Base-by-base conservation (phyloP, 306 rosid genomes). In the Pyrus pyrifolia region DNA sequence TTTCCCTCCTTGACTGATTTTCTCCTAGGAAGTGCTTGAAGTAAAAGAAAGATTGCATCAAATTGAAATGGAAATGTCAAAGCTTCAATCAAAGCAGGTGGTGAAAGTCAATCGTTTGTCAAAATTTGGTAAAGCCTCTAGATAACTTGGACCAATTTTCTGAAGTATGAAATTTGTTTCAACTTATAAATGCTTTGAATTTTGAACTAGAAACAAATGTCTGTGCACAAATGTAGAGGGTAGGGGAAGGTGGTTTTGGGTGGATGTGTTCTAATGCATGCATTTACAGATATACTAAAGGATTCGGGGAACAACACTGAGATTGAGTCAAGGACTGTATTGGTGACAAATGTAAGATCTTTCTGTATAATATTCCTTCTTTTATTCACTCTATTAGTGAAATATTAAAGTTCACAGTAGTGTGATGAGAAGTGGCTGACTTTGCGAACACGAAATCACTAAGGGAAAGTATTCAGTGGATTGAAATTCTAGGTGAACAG, bases 341-440 rank as follows among this genome's bases (percentile, higher is more conserved):
- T 81, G 27, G 84, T 81, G 45, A 75, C 84, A 76, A 76, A 81
- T 76, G 84, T 81, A 76, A 81, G 69, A 13, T 57, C 45, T 27
- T 70, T 75, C 4, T 62, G 52, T 42, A 27, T 44, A 29, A 30
- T 71, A 2, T 53, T 71, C 1, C 13, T 66, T 30, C 35, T 31
- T 73, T 13, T 58, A 23, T 38, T 30, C 38, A 10, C 27, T 71
- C 19, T 71, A 21, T 52, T 58, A 25, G 29, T 15, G 58, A 52
- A 52, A 52, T 52, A 35, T 35, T 35, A 4, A 51, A 51, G 57
- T 21, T 52, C 58, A 18, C 58, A 18, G 58, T 52, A 52, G 10
- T 52, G 58, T 52, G 58, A 15, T 52, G 58, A 52, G 58, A 52
- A 52, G 21, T 15, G 58, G n/a, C 58, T 52, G 22, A 52, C 58